Base-by-base conservation (phyloP, 2,329 filamentous ascomycete species). In the Harringtonia lauricola region DNA sequence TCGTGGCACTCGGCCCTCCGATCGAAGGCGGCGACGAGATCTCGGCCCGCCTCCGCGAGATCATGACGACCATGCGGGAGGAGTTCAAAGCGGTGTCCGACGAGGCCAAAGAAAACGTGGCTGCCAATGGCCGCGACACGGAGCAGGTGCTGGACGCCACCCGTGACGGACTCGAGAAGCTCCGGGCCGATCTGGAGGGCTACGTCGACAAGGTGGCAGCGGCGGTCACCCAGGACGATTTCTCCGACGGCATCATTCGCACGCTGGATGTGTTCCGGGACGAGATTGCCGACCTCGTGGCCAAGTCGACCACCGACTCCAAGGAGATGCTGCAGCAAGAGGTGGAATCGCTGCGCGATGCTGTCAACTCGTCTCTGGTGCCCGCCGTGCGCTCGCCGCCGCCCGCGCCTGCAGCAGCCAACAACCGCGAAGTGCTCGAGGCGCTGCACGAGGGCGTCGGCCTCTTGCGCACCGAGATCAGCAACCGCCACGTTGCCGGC, bases 91-190 rank as follows among this genome's bases (percentile, higher is more conserved):
- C 70, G 3, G 66, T 78, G 2, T 78, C 76, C 0, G 71, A 79
- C 24, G 77, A 80, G 53, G 72, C 76, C 12, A 88, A 89, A 59
- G 77, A 90, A 54, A 90, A 87, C 52, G 81, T 86, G 18, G 78
- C 84, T 3, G 81, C 83, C 49, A 86, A 80, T 52, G 86, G 83
- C 34, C 75, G 80, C 46, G 86, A 92, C 57, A 90, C 87, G 0
- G 88, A 95, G 59, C 86, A 95, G 59, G 80, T 94, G 13, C 69
- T 95, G 5, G 86, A 92, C 59, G 85, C 87, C 1, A 81, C 94
- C 36, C 90, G 87, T 52, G 86, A 94, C 57, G 88, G 88, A 0
- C 72, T 95, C 14, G 87, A 94, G 52, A 81, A 77, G 51, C 74
- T 96, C 8, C 80, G 87, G 12, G 65, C 69, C 13, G 84, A 94